A percentile compares a stretch with the other conserved stretches of the same genome.
Conservation (phyloP, 495 filamentous ascomycete genomes). For the Xylaria longipes region DNA sequence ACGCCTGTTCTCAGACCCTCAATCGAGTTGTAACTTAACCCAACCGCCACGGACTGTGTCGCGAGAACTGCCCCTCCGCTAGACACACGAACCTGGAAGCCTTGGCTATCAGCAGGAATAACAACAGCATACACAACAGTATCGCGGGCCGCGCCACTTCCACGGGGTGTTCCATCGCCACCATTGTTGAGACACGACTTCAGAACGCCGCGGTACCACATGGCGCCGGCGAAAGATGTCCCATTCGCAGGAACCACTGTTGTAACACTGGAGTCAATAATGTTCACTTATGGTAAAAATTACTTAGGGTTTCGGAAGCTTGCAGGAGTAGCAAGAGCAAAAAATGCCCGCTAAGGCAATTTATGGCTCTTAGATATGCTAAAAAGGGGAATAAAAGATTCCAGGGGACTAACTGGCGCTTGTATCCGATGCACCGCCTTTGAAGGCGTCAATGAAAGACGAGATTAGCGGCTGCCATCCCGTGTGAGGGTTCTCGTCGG, state of each 20-base stretch:
- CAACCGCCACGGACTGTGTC: slow-evolving; percentile 19
- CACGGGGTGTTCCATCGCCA: slow-evolving; percentile 26
- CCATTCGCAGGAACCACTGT: slow-evolving; percentile 29
- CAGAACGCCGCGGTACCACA: slow-evolving; percentile 32
- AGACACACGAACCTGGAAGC: slow-evolving; percentile 18
- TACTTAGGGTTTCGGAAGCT: too few relatives aligned
- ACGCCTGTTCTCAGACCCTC: slow-evolving; percentile 20
- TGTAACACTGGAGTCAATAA: too few relatives aligned
- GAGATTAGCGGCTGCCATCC: slow-evolving; percentile 44
- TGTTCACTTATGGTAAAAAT: too few relatives aligned
- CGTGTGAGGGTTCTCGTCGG: slow-evolving; percentile 39
- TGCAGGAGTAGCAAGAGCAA: too few relatives aligned
- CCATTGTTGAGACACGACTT: slow-evolving; percentile 21
- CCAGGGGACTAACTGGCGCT: too few relatives aligned
- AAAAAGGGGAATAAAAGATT: too few relatives aligned
- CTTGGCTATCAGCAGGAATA: slow-evolving; percentile 18
- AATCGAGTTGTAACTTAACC: slow-evolving; percentile 29
- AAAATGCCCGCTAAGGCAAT: too few relatives aligned
- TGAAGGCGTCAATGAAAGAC: slow-evolving; percentile 46
- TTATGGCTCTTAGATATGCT: too few relatives aligned
- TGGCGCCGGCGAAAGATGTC: slow-evolving; percentile 21
- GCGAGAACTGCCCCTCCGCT: slow-evolving; percentile 22
- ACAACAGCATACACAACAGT: slow-evolving; percentile 29
- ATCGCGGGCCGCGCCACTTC: slow-evolving; percentile 27
- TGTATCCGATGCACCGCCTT: slow-evolving; percentile 33